Evolutionary conservation across 176 grass and related monocot species (phyloP).

Genomic region (Panicum miliaceum): DNA sequence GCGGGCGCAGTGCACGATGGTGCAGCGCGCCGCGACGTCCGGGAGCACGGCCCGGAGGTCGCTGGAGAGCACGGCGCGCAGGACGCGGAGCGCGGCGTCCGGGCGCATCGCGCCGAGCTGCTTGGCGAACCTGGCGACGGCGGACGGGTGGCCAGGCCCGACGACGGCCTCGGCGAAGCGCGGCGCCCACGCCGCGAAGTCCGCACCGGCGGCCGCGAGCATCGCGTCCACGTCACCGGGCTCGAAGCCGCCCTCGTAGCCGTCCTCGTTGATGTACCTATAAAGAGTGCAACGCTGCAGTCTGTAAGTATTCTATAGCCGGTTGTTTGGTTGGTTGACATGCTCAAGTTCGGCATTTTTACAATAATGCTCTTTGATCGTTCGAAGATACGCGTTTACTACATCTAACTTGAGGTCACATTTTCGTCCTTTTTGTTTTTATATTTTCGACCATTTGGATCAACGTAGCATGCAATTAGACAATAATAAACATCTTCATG

Average conservation of each 20-base stretch:
- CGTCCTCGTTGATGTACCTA: slow-evolving; percentile 75
- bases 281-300: neutral
- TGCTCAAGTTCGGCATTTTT: neutral
- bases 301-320: neutral
- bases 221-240: slow-evolving; percentile 53
- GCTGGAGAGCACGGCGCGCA: slow-evolving; percentile 62
- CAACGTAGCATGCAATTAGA: no score
- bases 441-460: no score
- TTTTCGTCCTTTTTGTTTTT: no score
- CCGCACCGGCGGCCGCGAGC: slow-evolving; percentile 44
- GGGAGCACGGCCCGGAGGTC: slow-evolving; percentile 56
- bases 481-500: no score
- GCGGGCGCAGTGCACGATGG: slow-evolving; percentile 57
- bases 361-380: no score
- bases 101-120: slow-evolving; percentile 68
- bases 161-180: slow-evolving; percentile 50
- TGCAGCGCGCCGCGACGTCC: slow-evolving; percentile 59
- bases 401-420: no score
- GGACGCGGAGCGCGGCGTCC: slow-evolving; percentile 50
- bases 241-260: slow-evolving; percentile 80
- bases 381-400: no score
- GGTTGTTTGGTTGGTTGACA: neutral
- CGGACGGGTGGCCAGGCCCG: slow-evolving; percentile 42
- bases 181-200: slow-evolving; percentile 63
- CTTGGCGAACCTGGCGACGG: slow-evolving; percentile 42